These are phyloP conservation scores for Cicer pinnatifidum DNA, from an alignment of 306 rosid species.

Conservation along the genomic window DNA sequence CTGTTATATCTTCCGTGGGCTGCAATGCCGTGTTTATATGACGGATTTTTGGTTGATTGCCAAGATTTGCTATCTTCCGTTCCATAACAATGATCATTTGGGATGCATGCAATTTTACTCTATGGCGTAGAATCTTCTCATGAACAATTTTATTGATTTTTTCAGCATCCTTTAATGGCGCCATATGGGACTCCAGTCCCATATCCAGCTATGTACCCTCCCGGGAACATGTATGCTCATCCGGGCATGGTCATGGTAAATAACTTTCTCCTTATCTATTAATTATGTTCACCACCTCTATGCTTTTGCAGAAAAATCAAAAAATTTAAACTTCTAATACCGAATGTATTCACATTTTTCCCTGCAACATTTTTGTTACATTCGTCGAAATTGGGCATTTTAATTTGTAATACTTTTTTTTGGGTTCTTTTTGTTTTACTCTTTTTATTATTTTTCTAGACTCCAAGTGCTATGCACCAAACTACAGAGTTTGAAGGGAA, in stretches of 20 bases:
- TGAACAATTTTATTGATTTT: conserved; percentile 37
- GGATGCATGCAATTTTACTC: conserved; percentile 14
- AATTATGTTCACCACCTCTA: conserved; percentile 11
- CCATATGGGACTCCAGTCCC: conserved; percentile 98
- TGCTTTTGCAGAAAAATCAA: conserved; percentile 13
- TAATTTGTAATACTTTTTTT: conserved; percentile 30
- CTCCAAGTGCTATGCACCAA: conserved; percentile 56
- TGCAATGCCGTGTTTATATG: no score
- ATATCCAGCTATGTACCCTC: conserved; percentile 90
- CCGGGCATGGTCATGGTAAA: conserved; percentile 85
- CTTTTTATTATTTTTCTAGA: conserved; percentile 53
- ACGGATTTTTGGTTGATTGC: no score
- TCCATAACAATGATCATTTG: background rate
- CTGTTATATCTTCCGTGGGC: no score
- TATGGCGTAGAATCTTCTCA: conserved; percentile 13
- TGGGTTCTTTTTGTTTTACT: background rate
- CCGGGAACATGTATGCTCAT: conserved; percentile 90
- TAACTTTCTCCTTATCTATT: conserved; percentile 20
- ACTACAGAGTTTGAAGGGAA: conserved; percentile 67
- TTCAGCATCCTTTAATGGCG: conserved; percentile 89
- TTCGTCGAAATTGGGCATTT: conserved; percentile 24
- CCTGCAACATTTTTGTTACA: conserved; percentile 6
- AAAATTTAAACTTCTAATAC: conserved; percentile 10
- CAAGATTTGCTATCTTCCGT: no score
- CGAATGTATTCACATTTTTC: conserved; percentile 18